Evolutionary conservation across 1,139 yeast genomes (phyloP).

Genomic region (Arxiozyma slooffiae): DNA sequence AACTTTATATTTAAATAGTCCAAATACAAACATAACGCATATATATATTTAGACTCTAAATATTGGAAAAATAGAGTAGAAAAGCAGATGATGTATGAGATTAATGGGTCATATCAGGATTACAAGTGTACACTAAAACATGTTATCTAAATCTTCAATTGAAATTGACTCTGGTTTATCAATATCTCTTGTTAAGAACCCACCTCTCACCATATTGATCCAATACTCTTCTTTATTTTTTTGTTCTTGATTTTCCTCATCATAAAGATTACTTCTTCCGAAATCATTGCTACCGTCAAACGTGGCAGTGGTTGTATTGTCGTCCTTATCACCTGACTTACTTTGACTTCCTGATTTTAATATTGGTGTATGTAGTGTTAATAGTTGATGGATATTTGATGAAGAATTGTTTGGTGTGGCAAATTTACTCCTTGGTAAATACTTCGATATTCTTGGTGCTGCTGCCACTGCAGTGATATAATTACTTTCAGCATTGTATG

Average conservation of each 20-base stretch:
- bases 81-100: slow-evolving; percentile 4
- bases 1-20: not conserved
- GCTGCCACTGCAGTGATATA: slow-evolving; percentile 69
- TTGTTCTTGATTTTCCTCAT: not conserved
- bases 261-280: not conserved
- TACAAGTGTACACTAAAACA: slow-evolving; percentile 37
- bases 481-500: not conserved
- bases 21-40: not conserved
- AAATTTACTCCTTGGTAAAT: slow-evolving; percentile 33
- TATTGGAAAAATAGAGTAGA: slow-evolving; percentile 4
- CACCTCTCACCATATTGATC: slow-evolving; percentile 62
- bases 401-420: slow-evolving; percentile 33
- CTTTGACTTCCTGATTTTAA: not conserved
- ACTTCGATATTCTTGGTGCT: slow-evolving; percentile 65
- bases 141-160: slow-evolving; percentile 58
- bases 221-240: slow-evolving; percentile 30
- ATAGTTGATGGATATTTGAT: slow-evolving; percentile 64
- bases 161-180: slow-evolving; percentile 70
- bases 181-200: slow-evolving; percentile 65
- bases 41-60: too few relatives aligned
- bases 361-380: slow-evolving; percentile 37
- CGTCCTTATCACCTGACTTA: not conserved
- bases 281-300: slow-evolving; percentile 5
- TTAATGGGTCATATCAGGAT: not conserved
- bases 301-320: slow-evolving; percentile 17